Base-by-base conservation (phyloP, 441 rosid genomes). In the Viola pubescens region DNA sequence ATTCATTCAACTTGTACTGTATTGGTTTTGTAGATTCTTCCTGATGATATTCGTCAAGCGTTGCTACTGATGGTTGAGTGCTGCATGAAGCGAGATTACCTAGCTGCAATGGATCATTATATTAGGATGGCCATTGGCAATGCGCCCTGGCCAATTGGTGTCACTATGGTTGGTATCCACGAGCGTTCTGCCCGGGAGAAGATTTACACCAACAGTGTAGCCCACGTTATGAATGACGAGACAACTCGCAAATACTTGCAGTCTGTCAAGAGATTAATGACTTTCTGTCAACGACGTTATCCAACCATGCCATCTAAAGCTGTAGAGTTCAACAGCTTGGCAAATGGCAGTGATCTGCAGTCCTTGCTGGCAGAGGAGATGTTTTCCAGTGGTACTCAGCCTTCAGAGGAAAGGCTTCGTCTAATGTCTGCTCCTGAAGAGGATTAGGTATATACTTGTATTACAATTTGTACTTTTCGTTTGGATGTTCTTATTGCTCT, bases 81-180 rank as follows among this genome's bases (percentile, higher is more conserved):
- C 85, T 91, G 95, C 81, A 81, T 82, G 75, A 76, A 78, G 80
- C 77, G 98, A 54, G 95, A 89, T 74, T 91, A 91, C 83, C 85
- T 91, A 7, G 97, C 98, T 59, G 98, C 89, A 39, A 87, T 89
- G 98, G 97, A 91, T 74, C 98, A 85, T 10, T 91, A 91, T 67
- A 91, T 91, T 70, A 87, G 77, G 73, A 50, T 91, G 75, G 94
- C 97, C 19, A 91, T 91, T 8, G 98, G 98, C 5, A 91, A 89
- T 68, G 98, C 97, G 9, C 97, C 97, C 13, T 91, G 98, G 98
- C 98, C 98, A 45, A 91, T 91, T 44, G 95, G 97, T 70, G 98
- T 91, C 34, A 91, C 98, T 77, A 91, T 91, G 98, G 98, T 91
- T 80, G 98, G 98, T 77, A 91, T 91, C 68, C 98, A 91, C 37